Conservation (phyloP, 371 early-diverging fungal species). For the Entomophthora muscae region DNA sequence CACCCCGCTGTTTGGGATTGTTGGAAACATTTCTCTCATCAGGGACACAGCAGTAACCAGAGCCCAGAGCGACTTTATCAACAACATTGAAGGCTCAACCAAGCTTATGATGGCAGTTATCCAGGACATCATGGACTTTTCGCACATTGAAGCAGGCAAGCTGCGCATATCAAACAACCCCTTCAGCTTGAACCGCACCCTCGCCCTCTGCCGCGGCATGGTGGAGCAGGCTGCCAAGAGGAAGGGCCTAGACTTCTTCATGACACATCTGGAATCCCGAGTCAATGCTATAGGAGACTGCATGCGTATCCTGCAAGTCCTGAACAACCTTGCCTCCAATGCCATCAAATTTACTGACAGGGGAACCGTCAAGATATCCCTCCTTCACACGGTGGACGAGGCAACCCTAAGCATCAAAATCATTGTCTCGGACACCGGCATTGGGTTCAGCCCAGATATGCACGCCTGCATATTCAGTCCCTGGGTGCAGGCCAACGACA, state of each 20-base stretch:
- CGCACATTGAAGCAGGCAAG: constrained; percentile 46
- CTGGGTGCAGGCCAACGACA: constrained; percentile 38
- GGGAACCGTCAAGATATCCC: constrained; percentile 26
- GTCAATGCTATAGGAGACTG: constrained; percentile 64
- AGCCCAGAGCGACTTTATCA: neutral
- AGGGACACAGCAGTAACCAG: neutral
- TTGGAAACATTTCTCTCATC: neutral
- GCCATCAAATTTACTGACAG: constrained; percentile 67
- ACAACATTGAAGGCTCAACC: neutral
- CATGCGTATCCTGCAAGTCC: constrained; percentile 50
- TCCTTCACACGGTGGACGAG: neutral
- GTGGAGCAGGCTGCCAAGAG: constrained; percentile 40
- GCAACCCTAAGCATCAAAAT: neutral
- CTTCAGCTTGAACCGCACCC: constrained; percentile 41
- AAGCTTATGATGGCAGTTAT: neutral
- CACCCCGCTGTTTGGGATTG: constrained; percentile 5
- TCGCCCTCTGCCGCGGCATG: neutral
- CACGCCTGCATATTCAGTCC: constrained; percentile 23
- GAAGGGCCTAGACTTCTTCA: constrained; percentile 39
- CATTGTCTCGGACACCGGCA: constrained; percentile 57
- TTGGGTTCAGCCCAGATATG: constrained; percentile 39
- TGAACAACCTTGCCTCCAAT: constrained; percentile 70
- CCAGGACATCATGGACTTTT: neutral
- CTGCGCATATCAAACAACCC: constrained; percentile 48
- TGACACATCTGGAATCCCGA: constrained; percentile 33